These are phyloP conservation scores for Melampsora medusae DNA, from an alignment of 1,284 basidiomycete species.

Conservation along the genomic window DNA sequence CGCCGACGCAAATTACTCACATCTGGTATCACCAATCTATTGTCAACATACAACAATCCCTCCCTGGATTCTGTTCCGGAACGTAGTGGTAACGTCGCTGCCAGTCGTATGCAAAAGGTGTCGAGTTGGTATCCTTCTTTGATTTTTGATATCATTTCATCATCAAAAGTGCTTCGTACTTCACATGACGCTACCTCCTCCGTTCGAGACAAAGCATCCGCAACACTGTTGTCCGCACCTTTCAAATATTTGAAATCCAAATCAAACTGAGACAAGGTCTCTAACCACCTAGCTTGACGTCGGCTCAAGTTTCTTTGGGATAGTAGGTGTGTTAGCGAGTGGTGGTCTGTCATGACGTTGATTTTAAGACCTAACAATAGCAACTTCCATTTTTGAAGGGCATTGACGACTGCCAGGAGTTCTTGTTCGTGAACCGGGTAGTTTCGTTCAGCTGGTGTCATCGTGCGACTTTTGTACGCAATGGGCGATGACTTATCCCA, in stretches of 20 bases:
- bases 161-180: no score
- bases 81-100: neutral
- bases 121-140: neutral
- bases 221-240: neutral
- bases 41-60: neutral
- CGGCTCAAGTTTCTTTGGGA: neutral
- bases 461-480: constrained; percentile 48
- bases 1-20: neutral
- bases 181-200: no score
- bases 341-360: neutral
- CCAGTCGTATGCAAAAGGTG: neutral
- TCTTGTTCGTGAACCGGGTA: constrained; percentile 61
- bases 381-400: constrained; percentile 54
- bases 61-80: neutral
- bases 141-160: neutral
- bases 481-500: constrained; percentile 41
- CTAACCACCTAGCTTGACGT: neutral
- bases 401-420: constrained; percentile 52
- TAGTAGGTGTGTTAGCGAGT: neutral
- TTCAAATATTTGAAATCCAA: neutral
- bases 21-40: neutral
- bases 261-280: neutral
- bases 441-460: constrained; percentile 56
- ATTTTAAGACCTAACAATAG: neutral
- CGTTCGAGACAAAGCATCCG: no score